A percentile compares a stretch with the other conserved stretches of the same genome.
These are phyloP conservation scores for Calophaca sinica DNA, from an alignment of 306 rosid genomes.

Conservation along the genomic window DNA sequence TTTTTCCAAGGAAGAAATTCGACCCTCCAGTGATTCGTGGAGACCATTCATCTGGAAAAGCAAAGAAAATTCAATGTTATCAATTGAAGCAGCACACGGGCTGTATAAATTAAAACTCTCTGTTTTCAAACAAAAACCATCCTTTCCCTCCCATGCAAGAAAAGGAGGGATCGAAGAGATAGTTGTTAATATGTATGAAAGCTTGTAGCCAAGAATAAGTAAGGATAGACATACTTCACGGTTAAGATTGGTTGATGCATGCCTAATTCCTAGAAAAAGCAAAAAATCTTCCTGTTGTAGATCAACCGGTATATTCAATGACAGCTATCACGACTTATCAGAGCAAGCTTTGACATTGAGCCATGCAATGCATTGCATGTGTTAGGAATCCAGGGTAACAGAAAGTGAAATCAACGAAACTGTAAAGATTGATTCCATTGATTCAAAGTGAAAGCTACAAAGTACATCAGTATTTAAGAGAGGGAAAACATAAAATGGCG, in stretches of 20 bases:
- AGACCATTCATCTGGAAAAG: constrained; percentile 74
- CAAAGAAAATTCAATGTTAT: constrained; percentile 32
- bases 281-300: not conserved
- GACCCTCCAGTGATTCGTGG: constrained; percentile 68
- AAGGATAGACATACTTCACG: not conserved
- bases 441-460: too few species aligned
- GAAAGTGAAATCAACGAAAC: too few species aligned
- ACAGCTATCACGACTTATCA: not conserved
- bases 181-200: constrained; percentile 9
- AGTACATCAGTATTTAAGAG: too few species aligned
- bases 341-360: constrained; percentile 14
- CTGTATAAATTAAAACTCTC: not conserved
- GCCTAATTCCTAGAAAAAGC: not conserved
- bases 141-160: constrained; percentile 10
- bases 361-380: constrained; percentile 5
- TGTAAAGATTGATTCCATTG: too few species aligned
- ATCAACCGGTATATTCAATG: not conserved
- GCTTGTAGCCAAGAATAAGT: not conserved
- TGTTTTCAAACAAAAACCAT: not conserved
- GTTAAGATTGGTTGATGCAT: constrained; percentile 1
- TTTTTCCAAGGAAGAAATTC: constrained; percentile 80
- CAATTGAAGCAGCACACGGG: constrained; percentile 6
- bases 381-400: not conserved
- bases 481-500: too few species aligned
- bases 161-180: constrained; percentile 25